Base-by-base conservation (phyloP, 2,329 filamentous ascomycete genomes). In the Rhynchosporium graminicola region DNA sequence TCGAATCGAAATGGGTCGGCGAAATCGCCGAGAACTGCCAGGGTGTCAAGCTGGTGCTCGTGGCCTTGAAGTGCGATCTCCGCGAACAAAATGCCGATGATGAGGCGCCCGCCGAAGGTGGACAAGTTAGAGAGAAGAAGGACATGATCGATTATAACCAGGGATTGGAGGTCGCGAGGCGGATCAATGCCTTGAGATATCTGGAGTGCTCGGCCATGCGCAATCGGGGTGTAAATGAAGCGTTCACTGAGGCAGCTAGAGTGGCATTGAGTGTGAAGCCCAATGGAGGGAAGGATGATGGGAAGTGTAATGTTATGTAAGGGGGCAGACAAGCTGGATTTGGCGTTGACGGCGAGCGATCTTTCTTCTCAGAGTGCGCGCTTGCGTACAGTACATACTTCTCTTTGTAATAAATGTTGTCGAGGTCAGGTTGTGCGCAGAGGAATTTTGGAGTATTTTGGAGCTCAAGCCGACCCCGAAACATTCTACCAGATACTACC, bases 11-110 rank as follows among this genome's bases (percentile, higher is more conserved):
- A 80, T 99, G 95, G 95, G 91, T 97, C 4, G 90, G 91, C 66
- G 95, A 99, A 78, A 99, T 99, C 69, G 91, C 93, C 66, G 95
- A 99, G 79, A 97, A 99, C 79, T 98, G 95, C 78, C 92, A 92
- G 1, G 91, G 90, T 63, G 95, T 97, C 67, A 96, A 96, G 77
- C 86, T 99, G 51, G 95, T 99, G 20, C 83, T 99, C 7, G 93
- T 97, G 4, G 95, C 95, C 29, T 84, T 99, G 70, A 99, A 99
- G 80, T 99, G 95, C 80, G 95, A 99, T 78, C 79, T 99, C 73
- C 86, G 95, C 69, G 94, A 97, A 78, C 79, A 80, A 66, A 85
- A 84, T 43, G 72, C 67, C 52, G 90, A 92, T 6, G 89, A 91
- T 6, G 87, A 86, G 45, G 78, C 72, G 26, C 33, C 57, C 3